phyloP scores from a whole-genome alignment of 306 rosid genomes.

The Quercus wislizeni region DNA sequence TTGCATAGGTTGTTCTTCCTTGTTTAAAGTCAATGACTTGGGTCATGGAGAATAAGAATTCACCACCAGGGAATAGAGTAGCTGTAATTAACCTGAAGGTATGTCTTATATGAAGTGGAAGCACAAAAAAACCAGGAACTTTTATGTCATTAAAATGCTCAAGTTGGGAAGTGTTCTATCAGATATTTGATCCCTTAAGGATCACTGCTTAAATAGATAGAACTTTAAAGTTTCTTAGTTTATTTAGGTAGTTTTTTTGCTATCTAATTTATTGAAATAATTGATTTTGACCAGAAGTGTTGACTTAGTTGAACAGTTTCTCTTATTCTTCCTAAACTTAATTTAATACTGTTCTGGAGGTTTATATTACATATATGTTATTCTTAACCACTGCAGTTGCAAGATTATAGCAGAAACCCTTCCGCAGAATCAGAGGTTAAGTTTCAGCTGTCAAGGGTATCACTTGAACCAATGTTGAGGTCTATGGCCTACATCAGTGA shows the following conservation, averaged over 20 bases:
- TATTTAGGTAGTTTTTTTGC: not conserved
- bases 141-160: not conserved
- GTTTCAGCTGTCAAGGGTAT: slow-evolving; percentile 78
- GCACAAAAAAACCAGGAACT: not conserved
- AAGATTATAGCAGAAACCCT: slow-evolving; percentile 68
- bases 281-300: not conserved
- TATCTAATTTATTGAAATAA: not conserved
- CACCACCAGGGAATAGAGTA: slow-evolving; percentile 69
- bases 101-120: slow-evolving; percentile 23
- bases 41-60: slow-evolving; percentile 94
- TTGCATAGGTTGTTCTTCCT: slow-evolving; percentile 72
- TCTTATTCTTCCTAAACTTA: slow-evolving; percentile 14
- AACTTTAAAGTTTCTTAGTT: not conserved
- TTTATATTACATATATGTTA: slow-evolving; percentile 3
- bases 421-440: slow-evolving; percentile 84
- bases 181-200: not conserved
- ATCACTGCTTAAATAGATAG: not conserved
- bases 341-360: slow-evolving; percentile 2
- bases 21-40: slow-evolving; percentile 94
- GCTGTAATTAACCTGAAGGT: slow-evolving; percentile 92
- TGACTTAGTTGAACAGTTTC: not conserved
- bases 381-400: slow-evolving; percentile 59
- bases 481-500: slow-evolving; percentile 90
- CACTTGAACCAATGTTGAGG: slow-evolving; percentile 88
- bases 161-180: not conserved